A percentile compares a stretch with the other conserved stretches of the same genome.
These are phyloP conservation scores for Porpolomopsis calyptriformis DNA, from an alignment of 768 basidiomycete genomes.

Conservation along the genomic window DNA sequence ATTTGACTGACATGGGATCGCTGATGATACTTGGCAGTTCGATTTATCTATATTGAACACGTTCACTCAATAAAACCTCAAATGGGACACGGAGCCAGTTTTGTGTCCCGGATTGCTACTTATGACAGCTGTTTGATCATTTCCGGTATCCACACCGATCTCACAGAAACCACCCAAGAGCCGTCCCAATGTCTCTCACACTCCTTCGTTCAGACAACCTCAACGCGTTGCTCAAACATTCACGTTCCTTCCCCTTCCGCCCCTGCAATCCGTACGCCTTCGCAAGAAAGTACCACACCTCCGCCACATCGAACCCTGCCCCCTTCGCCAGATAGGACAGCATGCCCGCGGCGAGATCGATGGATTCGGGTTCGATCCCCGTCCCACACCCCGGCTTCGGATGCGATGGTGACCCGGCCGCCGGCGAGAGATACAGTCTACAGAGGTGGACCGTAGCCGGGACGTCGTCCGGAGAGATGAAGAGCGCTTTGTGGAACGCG, in stretches of 20 bases:
- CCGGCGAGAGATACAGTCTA: constrained; percentile 50
- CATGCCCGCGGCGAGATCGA: constrained; percentile 77
- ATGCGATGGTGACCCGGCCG: constrained; percentile 1
- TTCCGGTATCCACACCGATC: neutral
- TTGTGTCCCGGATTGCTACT: no score
- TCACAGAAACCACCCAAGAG: constrained; percentile 62
- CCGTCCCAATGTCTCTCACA: constrained; percentile 50
- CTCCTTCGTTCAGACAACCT: constrained; percentile 49
- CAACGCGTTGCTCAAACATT: constrained; percentile 65
- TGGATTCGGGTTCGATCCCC: constrained; percentile 16
- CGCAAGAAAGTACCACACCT: constrained; percentile 90
- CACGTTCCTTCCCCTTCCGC: constrained; percentile 57
- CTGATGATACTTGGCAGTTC: no score
- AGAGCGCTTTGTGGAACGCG: constrained; percentile 80
- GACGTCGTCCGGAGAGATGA: constrained; percentile 71
- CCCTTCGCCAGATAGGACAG: constrained; percentile 69
- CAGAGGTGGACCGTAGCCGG: constrained; percentile 71
- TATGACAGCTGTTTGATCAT: neutral
- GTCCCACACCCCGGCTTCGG: constrained; percentile 2
- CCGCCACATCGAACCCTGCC: constrained; percentile 81
- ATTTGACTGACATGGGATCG: no score
- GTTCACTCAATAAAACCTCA: no score
- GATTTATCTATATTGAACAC: no score
- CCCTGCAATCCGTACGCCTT: constrained; percentile 71
- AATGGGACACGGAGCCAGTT: no score